Evolutionary conservation across 768 basidiomycete genomes (phyloP).

Genomic region (Phanerochaete carnosa): DNA sequence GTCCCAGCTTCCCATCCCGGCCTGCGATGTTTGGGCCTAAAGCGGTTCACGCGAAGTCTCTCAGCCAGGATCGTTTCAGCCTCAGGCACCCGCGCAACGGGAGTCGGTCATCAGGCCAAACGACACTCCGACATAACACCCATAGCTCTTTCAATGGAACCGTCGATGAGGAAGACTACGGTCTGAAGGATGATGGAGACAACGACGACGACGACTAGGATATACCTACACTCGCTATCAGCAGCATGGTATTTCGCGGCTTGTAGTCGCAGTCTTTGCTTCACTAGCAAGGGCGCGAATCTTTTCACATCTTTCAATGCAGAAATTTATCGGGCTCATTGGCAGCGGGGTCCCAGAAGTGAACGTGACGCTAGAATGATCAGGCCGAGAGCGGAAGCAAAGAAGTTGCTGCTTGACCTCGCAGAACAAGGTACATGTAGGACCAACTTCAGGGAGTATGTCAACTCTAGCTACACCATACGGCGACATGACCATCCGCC

Average conservation of each 20-base stretch:
- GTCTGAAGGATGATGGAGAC: not conserved
- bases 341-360: no score
- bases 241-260: no score
- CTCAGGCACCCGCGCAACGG: not conserved
- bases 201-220: no score
- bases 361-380: no score
- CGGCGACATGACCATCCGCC: slow-evolving; percentile 82
- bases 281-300: no score
- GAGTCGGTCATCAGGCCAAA: not conserved
- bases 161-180: not conserved
- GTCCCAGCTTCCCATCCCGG: not conserved
- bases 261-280: no score
- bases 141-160: not conserved
- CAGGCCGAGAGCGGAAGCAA: no score
- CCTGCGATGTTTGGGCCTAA: not conserved
- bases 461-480: slow-evolving; percentile 75
- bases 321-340: no score
- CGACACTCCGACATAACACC: not conserved
- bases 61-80: not conserved
- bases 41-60: not conserved
- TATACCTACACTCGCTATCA: no score
- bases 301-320: no score
- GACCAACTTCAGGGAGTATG: not conserved
- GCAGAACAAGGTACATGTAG: not conserved
- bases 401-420: no score